Evolutionary conservation across 192 early-diverging fungal genomes (phyloP).

Genomic region (Thamnidium elegans): DNA sequence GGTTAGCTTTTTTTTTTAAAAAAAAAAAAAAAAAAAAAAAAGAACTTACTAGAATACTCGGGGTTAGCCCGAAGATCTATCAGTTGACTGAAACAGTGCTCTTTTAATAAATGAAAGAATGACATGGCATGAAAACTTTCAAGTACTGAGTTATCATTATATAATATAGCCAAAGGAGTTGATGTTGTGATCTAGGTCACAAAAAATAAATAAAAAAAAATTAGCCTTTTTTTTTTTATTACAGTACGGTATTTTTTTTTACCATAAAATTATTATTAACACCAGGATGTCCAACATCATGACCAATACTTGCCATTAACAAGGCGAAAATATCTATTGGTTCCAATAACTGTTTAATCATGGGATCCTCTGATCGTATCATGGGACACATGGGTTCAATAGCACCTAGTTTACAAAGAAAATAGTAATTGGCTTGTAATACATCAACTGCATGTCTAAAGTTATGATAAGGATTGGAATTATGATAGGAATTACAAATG

Average conservation of each 20-base stretch:
- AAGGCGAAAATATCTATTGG: slow-evolving; percentile 67
- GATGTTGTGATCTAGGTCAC: slow-evolving; percentile 23
- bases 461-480: slow-evolving; percentile 89
- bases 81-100: slow-evolving; percentile 35
- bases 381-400: slow-evolving; percentile 47
- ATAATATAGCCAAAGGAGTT: slow-evolving; percentile 83
- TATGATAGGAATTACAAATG: slow-evolving; percentile 48
- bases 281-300: slow-evolving; percentile 88
- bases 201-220: neutral
- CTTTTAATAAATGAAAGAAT: slow-evolving; percentile 63
- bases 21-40: too few relatives aligned
- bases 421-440: slow-evolving; percentile 81
- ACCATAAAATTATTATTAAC: slow-evolving; percentile 92
- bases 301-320: slow-evolving; percentile 70
- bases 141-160: slow-evolving; percentile 91
- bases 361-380: neutral
- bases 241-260: neutral
- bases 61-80: neutral
- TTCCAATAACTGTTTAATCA: neutral
- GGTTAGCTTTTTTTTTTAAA: too few relatives aligned
- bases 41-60: slow-evolving; percentile 10
- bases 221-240: slow-evolving; percentile 8
- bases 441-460: slow-evolving; percentile 94
- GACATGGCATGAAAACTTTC: slow-evolving; percentile 90
- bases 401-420: slow-evolving; percentile 64